Base-by-base conservation (phyloP, 371 early-diverging fungal genomes). In the Rhizomucor pusillus region DNA sequence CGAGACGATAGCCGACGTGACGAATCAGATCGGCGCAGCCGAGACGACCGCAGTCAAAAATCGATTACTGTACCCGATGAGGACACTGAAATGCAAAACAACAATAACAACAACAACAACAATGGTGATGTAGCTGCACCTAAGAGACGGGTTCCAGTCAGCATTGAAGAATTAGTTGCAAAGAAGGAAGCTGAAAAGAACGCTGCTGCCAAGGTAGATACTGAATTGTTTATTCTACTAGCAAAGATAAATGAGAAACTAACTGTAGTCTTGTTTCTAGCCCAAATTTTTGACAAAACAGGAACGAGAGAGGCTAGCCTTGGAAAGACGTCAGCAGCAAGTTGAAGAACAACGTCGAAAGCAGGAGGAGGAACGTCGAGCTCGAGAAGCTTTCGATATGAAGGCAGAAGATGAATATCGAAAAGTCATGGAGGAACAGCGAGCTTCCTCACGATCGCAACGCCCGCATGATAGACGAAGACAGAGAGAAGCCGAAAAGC, bases 221-320 rank as follows among this genome's bases (percentile, higher is more conserved):
- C 22, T 23, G 18, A 18, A 20, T 23, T 35, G 20, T 43, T n/a
- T 59, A 5, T 24, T 51, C n/a, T 39, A 48, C 5, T 3, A 20
- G 14, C 39, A 19, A 14, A 33, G 13, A 12, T 40, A 14, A 20
- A 18, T 12, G 10, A 16, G 40, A 43, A 40, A 22, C 2, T 43
- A 39, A 13, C 22, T 6, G 12, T 39, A 36, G 13, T 16, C 18
- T 25, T 40, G 22, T 43, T 13, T 25, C 36, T 79, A 87, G 84
- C 92, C 93, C 0, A 89, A 86, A 57, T 97, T 96, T 52, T 60
- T 97, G 54, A 90, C 91, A 12, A 97, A 97, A 65, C 93, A 90
- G 64, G 90, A 97, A 62, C 83, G 97, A n/a, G 90, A 88, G 4
- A 77, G 88, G 54, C 48, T 91, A 16, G 98, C 98, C 1, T 63